Percentiles rank a stretch among this genome's conserved stretches.
These are phyloP conservation scores for Puccinia polysora DNA, from an alignment of 1,284 basidiomycete species.

Conservation along the genomic window DNA sequence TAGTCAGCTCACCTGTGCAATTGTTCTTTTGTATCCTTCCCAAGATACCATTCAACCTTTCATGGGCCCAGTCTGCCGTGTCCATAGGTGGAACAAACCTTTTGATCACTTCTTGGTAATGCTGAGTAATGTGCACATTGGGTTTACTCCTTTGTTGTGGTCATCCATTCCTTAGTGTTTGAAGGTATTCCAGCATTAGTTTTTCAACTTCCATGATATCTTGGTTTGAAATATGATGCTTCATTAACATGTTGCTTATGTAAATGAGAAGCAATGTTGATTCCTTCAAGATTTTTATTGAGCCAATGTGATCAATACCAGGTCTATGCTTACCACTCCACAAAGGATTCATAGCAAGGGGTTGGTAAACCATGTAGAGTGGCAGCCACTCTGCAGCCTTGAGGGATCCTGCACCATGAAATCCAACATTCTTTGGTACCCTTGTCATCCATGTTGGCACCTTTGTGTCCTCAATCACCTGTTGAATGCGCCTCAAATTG, in stretches of 20 bases:
- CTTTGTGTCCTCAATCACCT: neutral
- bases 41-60: too few species aligned
- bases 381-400: constrained; percentile 12
- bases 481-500: neutral
- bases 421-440: constrained; percentile 10
- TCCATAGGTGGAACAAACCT: neutral
- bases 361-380: constrained; percentile 6
- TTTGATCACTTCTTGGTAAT: neutral
- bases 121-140: neutral
- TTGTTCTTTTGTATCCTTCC: too few species aligned
- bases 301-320: neutral
- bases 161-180: neutral
- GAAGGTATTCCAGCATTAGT: neutral
- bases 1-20: too few species aligned
- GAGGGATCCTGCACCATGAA: neutral
- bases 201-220: neutral
- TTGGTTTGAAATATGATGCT: neutral
- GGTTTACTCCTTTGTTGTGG: neutral
- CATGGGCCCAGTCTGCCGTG: too few species aligned
- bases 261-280: neutral
- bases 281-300: neutral
- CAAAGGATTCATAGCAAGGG: constrained; percentile 7
- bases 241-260: neutral
- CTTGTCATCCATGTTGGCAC: constrained; percentile 13
- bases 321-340: neutral